Evolutionary conservation across 1,139 yeast species (phyloP).

Genomic region (Taphrina flavorubra): DNA sequence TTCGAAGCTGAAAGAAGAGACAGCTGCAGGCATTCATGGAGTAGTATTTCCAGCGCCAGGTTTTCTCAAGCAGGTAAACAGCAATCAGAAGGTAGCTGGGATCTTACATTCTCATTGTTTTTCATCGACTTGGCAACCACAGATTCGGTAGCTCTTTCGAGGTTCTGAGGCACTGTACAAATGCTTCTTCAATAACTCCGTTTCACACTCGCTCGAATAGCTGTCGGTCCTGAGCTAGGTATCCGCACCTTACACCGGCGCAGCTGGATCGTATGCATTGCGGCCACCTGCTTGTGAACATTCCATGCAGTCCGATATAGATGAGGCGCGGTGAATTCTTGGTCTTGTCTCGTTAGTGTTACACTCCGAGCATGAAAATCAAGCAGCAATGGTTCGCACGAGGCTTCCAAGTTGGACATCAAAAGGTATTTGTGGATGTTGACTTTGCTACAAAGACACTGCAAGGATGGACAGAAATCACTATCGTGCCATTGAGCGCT

Average conservation of each 20-base stretch:
- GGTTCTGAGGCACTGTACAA: neutral
- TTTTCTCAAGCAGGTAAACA: too few relatives aligned
- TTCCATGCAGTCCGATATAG: too few relatives aligned
- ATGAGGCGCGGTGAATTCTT: too few relatives aligned
- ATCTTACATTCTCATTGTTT: too few relatives aligned
- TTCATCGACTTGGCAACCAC: neutral
- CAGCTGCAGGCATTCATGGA: neutral
- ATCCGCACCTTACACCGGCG: neutral
- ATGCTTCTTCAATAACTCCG: neutral
- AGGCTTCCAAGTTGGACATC: conserved; percentile 36
- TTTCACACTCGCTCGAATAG: neutral
- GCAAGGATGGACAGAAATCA: conserved; percentile 80
- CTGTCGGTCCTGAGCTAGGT: neutral
- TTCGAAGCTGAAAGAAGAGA: neutral
- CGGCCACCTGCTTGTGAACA: too few relatives aligned
- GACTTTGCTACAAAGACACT: conserved; percentile 29
- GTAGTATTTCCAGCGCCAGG: too few relatives aligned
- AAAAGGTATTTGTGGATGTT: conserved; percentile 34
- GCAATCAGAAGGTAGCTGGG: too few relatives aligned
- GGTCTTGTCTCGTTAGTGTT: neutral
- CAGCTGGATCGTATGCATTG: too few relatives aligned
- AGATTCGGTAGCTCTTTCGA: neutral
- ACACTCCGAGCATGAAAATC: conserved; percentile 14
- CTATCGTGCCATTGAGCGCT: conserved; percentile 73
- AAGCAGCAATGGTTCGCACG: conserved; percentile 39